Percentiles rank a stretch among this genome's conserved stretches.
phyloP scores from a whole-genome alignment of 1,284 basidiomycete genomes.

The Ustilago sp. region DNA sequence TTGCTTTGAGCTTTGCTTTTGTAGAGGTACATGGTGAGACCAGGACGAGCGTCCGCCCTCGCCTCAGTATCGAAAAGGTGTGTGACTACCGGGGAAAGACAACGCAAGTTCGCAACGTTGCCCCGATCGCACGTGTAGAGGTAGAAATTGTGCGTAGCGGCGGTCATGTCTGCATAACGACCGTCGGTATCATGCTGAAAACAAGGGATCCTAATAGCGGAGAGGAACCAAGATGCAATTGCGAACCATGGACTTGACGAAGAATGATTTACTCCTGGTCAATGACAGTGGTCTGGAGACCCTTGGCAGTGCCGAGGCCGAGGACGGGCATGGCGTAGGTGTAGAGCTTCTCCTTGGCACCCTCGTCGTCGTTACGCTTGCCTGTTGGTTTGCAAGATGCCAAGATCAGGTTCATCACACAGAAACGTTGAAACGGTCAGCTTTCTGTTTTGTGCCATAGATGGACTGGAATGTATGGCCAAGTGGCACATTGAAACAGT shows the following conservation, averaged over 20 bases:
- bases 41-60: constrained; percentile 5
- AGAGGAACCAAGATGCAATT: constrained; percentile 35
- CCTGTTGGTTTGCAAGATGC: background rate
- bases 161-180: constrained; percentile 34
- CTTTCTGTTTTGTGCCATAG: background rate
- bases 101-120: constrained; percentile 49
- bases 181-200: constrained; percentile 31
- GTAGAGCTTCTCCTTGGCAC: constrained; percentile 70
- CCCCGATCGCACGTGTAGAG: constrained; percentile 19
- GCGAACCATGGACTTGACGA: constrained; percentile 39
- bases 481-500: background rate
- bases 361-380: constrained; percentile 70
- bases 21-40: constrained; percentile 48
- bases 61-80: constrained; percentile 32
- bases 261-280: constrained; percentile 64
- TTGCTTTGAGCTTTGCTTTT: constrained; percentile 49
- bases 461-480: background rate
- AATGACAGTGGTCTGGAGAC: constrained; percentile 66
- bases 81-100: constrained; percentile 24
- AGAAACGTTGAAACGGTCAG: background rate
- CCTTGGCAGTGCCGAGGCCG: constrained; percentile 69
- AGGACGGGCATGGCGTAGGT: constrained; percentile 67
- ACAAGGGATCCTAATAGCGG: constrained; percentile 20
- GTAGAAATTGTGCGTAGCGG: constrained; percentile 30
- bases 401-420: background rate